Evolutionary conservation across 2,329 filamentous ascomycete species (phyloP).

Genomic region (Aspergillus fumigatus): DNA sequence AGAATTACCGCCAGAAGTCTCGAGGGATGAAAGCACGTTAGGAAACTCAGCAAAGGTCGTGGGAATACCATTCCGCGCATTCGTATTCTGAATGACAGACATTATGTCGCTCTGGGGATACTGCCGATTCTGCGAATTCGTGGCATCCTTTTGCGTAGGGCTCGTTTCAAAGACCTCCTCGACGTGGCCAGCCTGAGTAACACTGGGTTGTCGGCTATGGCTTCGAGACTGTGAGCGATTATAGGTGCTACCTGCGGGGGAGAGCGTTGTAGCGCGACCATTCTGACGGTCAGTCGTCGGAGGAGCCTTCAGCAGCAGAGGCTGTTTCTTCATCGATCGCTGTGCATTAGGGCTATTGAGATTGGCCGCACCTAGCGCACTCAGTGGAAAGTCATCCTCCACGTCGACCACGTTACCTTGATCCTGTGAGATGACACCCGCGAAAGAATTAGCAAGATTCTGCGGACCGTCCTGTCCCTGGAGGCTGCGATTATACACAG

Average conservation of each 20-base stretch:
- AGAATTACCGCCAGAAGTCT: slow-evolving; percentile 39
- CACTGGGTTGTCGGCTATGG: slow-evolving; percentile 29
- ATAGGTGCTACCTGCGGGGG: slow-evolving; percentile 32
- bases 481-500: slow-evolving; percentile 89
- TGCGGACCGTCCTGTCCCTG: slow-evolving; percentile 73
- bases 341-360: slow-evolving; percentile 32
- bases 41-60: slow-evolving; percentile 41
- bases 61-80: slow-evolving; percentile 38
- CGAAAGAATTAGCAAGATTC: slow-evolving; percentile 80
- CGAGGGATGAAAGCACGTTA: slow-evolving; percentile 42
- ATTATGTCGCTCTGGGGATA: slow-evolving; percentile 44
- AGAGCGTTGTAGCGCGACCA: slow-evolving; percentile 33
- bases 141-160: slow-evolving; percentile 22
- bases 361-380: slow-evolving; percentile 30
- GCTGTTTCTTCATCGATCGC: slow-evolving; percentile 44
- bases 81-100: slow-evolving; percentile 46
- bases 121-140: slow-evolving; percentile 17
- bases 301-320: slow-evolving; percentile 44
- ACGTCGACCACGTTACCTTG: slow-evolving; percentile 61
- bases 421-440: slow-evolving; percentile 63
- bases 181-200: slow-evolving; percentile 32
- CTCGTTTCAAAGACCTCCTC: slow-evolving; percentile 44
- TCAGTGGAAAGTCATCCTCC: slow-evolving; percentile 46
- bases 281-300: slow-evolving; percentile 22
- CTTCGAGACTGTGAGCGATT: slow-evolving; percentile 24